Percentiles rank a stretch among this genome's conserved stretches.
Conservation (phyloP, 1,284 basidiomycete genomes). For the Anthracocystis panici-leucophaei region DNA sequence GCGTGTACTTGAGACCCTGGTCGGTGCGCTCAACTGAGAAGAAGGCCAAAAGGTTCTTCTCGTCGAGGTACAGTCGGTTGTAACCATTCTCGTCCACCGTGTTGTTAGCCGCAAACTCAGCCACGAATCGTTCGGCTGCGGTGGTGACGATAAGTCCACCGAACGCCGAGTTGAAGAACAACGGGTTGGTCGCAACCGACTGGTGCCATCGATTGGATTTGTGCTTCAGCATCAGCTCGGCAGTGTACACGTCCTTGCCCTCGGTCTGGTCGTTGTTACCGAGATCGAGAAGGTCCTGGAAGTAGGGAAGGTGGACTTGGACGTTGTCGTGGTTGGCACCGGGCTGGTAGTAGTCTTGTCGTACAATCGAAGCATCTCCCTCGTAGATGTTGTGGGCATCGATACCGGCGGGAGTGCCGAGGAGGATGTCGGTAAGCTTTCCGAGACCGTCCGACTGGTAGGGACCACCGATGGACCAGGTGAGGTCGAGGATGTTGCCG, state of each 20-base stretch:
- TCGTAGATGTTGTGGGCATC: conserved; percentile 58
- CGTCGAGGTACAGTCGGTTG: conserved; percentile 61
- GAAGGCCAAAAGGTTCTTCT: conserved; percentile 57
- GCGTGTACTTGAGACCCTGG: conserved; percentile 51
- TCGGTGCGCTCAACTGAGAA: conserved; percentile 40
- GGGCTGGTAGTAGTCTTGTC: conserved; percentile 58
- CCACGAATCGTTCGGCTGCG: conserved; percentile 56
- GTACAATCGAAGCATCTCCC: conserved; percentile 54
- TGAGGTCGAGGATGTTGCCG: conserved; percentile 55
- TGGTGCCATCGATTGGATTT: conserved; percentile 50
- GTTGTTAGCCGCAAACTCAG: conserved; percentile 59
- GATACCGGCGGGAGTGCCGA: conserved; percentile 51
- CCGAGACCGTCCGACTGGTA: conserved; percentile 43
- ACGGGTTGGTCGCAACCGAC: conserved; percentile 48
- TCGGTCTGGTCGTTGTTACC: conserved; percentile 44
- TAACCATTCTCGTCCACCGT: conserved; percentile 49
- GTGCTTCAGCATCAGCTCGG: conserved; percentile 53
- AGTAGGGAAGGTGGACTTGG: conserved; percentile 47
- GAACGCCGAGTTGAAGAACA: conserved; percentile 56
- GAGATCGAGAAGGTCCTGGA: conserved; percentile 55
- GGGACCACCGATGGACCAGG: conserved; percentile 59
- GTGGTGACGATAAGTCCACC: conserved; percentile 57
- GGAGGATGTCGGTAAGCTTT: conserved; percentile 35
- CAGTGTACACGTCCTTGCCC: conserved; percentile 54
- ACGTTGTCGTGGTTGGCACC: conserved; percentile 54